Conservation (phyloP, 352 stramenopile genomes). For the Phytopythium helicoides region DNA sequence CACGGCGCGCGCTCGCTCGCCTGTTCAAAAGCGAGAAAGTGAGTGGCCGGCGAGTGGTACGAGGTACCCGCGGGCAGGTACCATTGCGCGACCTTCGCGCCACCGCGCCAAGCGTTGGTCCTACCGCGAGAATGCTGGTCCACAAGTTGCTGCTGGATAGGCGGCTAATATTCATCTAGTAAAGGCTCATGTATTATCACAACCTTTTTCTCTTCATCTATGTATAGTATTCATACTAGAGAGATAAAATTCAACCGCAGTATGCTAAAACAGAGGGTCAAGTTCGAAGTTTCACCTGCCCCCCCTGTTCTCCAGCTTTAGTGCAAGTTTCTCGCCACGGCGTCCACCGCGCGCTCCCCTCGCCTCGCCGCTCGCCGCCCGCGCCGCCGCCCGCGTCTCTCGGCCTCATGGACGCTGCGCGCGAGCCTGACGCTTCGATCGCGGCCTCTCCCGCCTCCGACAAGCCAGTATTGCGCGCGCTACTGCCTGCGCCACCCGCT, state of each 20-base stretch:
- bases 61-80: background rate
- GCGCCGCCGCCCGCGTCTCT: background rate
- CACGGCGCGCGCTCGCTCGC: too few species aligned
- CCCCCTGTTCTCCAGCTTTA: constrained; percentile 6
- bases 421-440: background rate
- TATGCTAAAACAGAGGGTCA: background rate
- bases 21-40: too few species aligned
- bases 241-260: background rate
- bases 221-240: background rate
- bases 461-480: background rate
- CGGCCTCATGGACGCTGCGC: background rate
- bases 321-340: constrained; percentile 13
- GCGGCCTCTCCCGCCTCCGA: background rate
- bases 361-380: background rate
- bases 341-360: background rate
- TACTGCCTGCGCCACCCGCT: background rate
- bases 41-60: background rate
- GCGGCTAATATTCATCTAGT: background rate
- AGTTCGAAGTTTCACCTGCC: constrained; percentile 8
- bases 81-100: too few species aligned
- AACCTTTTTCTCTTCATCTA: too few species aligned
- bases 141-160: constrained; percentile 62
- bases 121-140: constrained; percentile 47
- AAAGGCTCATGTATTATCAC: background rate
- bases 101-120: too few species aligned